phyloP scores from a whole-genome alignment of 805 yeast genomes.

The Nakazawaea holstii region DNA sequence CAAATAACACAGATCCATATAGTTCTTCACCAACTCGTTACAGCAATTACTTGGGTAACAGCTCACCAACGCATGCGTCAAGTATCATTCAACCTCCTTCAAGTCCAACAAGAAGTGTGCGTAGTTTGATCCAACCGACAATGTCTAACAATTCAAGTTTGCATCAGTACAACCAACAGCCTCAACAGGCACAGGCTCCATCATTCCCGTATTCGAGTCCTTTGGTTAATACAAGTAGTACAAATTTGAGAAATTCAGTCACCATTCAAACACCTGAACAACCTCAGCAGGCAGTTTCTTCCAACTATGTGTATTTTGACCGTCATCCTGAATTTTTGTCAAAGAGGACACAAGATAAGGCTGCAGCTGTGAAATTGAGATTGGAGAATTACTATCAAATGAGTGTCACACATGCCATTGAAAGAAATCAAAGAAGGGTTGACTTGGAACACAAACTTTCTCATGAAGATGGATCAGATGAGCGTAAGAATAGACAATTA shows the following conservation, averaged over 20 bases:
- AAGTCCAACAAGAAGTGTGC: constrained; percentile 28
- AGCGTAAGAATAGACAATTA: constrained; percentile 77
- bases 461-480: constrained; percentile 74
- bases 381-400: constrained; percentile 82
- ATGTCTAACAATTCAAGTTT: constrained; percentile 24
- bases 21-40: constrained; percentile 15
- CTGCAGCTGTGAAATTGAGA: constrained; percentile 76
- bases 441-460: constrained; percentile 72
- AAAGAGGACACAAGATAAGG: constrained; percentile 73
- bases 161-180: constrained; percentile 17
- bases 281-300: constrained; percentile 15
- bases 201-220: constrained; percentile 10
- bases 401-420: constrained; percentile 88
- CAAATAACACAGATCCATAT: constrained; percentile 6
- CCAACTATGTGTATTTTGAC: constrained; percentile 65
- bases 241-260: constrained; percentile 12
- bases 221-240: constrained; percentile 9
- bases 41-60: constrained; percentile 10
- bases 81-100: constrained; percentile 25
- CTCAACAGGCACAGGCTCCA: constrained; percentile 7
- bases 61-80: constrained; percentile 20
- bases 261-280: constrained; percentile 13
- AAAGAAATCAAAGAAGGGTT: constrained; percentile 87
- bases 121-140: constrained; percentile 24
- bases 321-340: constrained; percentile 77